Base-by-base conservation (phyloP, 75 land plant species). In the Gnetum montanum region DNA sequence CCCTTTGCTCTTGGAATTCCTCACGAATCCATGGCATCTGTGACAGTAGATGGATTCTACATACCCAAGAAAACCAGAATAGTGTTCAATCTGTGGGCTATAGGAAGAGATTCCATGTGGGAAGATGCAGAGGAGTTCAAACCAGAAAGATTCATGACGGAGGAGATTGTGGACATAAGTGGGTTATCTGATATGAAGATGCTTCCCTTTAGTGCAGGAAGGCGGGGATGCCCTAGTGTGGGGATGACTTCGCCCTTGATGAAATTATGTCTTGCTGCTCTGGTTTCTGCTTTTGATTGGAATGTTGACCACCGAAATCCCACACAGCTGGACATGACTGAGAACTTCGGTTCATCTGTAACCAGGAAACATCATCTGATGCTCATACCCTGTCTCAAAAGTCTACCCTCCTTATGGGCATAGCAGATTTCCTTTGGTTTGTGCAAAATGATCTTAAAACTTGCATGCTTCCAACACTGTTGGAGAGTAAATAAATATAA, bases 191-290 rank as follows among this genome's bases (percentile, higher is more conserved):
- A 49, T 7, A 27, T 28, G 15, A 26, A 6, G 13, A 13, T 49
- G 51, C 31, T 49, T 49, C 51, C 51, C 1, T 69, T 46, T 46
- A 68, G 10, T 8, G 24, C 12, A 41, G 68, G 71, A 26, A 53
- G 69, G 35, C 38, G 71, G 34, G 59, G 58, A 1, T 68, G 71
- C 59, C 71, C 71, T 20, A 65, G 67, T 10, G 22, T 52, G 35
- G 3, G 13, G 31, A 31, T 63, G 11, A 64, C 62, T 24, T 27
- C 60, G 13, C 18, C 31, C 6, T 60, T 13, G 15, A 11, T 63
- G 16, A 31, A 63, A 8, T 43, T 57, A 18, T 31, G 45, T 37
- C 19, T 59, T 36, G 66, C 66, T 23, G 31, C 35, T n/a, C 44
- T 57, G 8, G 4, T 63, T 10, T 64, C 59, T 2, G 28, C 28